These are phyloP conservation scores for Leptographium radiaticola DNA, from an alignment of 2,329 filamentous ascomycete species.

Conservation along the genomic window DNA sequence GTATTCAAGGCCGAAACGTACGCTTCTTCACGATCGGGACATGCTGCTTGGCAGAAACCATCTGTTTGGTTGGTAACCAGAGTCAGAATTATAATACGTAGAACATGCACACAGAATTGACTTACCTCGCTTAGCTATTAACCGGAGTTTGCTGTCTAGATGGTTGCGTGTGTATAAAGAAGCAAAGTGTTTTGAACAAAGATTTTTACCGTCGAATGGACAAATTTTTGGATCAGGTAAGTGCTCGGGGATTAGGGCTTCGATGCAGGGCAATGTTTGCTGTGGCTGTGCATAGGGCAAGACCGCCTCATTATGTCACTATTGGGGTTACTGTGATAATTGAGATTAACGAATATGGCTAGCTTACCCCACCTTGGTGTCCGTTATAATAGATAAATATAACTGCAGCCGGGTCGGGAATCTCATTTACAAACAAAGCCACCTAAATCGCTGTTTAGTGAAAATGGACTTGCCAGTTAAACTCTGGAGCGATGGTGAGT, in stretches of 20 bases:
- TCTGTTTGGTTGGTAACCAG: slow-evolving; percentile 35
- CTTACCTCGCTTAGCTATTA: background rate
- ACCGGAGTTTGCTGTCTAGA: background rate
- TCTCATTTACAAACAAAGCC: background rate
- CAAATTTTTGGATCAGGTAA: background rate
- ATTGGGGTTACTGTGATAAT: background rate
- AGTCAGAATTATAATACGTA: background rate
- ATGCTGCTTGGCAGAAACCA: slow-evolving; percentile 99
- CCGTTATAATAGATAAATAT: too few species aligned
- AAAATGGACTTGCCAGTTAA: slow-evolving; percentile 43
- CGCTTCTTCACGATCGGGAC: slow-evolving; percentile 99
- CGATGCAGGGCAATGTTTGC: background rate
- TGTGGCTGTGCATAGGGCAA: background rate
- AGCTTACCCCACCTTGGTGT: too few species aligned
- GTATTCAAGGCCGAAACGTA: slow-evolving; percentile 36
- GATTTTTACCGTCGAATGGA: background rate
- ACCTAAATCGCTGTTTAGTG: background rate
- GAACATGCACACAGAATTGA: background rate
- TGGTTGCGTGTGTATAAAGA: background rate
- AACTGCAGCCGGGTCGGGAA: too few species aligned
- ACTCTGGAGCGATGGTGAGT: slow-evolving; percentile 41
- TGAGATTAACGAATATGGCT: background rate
- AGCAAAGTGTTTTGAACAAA: background rate
- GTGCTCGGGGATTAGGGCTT: slow-evolving; percentile 3
- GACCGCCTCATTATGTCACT: background rate